These are phyloP conservation scores for Aspergillus ruber DNA, from an alignment of 2,329 filamentous ascomycete species.

Conservation along the genomic window DNA sequence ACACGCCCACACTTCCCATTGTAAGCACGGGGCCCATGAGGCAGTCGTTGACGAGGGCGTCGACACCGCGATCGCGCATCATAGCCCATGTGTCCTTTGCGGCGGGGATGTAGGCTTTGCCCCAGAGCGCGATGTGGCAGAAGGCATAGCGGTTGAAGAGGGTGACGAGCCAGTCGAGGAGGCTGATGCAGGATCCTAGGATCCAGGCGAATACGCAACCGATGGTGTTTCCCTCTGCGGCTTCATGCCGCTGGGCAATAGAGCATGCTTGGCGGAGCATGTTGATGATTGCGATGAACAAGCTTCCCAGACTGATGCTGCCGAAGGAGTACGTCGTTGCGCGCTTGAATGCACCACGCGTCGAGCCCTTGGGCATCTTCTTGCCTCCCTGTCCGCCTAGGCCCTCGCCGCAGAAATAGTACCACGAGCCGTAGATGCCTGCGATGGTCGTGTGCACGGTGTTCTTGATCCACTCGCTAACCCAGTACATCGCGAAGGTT, in stretches of 20 bases:
- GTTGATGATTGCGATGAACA: slow-evolving; percentile 83
- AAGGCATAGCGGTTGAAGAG: slow-evolving; percentile 92
- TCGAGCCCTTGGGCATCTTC: slow-evolving; percentile 65
- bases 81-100: slow-evolving; percentile 87
- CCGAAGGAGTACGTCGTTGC: slow-evolving; percentile 88
- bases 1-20: slow-evolving; percentile 77
- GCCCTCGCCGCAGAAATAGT: slow-evolving; percentile 60
- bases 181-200: slow-evolving; percentile 65
- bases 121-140: slow-evolving; percentile 87
- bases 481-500: slow-evolving; percentile 91
- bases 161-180: slow-evolving; percentile 78
- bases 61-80: slow-evolving; percentile 87
- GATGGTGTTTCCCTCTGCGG: slow-evolving; percentile 62
- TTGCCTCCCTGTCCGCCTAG: slow-evolving; percentile 38
- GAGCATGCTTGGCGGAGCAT: slow-evolving; percentile 75
- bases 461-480: slow-evolving; percentile 89
- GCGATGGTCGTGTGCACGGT: slow-evolving; percentile 82
- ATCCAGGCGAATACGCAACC: slow-evolving; percentile 64
- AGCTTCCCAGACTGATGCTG: slow-evolving; percentile 77
- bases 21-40: slow-evolving; percentile 66
- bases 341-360: slow-evolving; percentile 73
- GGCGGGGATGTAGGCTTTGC: slow-evolving; percentile 76
- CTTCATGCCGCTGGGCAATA: slow-evolving; percentile 62
- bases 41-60: slow-evolving; percentile 84
- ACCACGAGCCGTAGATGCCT: slow-evolving; percentile 89